Conservation (phyloP, 2,329 filamentous ascomycete species). For the Corynespora cassiicola region DNA sequence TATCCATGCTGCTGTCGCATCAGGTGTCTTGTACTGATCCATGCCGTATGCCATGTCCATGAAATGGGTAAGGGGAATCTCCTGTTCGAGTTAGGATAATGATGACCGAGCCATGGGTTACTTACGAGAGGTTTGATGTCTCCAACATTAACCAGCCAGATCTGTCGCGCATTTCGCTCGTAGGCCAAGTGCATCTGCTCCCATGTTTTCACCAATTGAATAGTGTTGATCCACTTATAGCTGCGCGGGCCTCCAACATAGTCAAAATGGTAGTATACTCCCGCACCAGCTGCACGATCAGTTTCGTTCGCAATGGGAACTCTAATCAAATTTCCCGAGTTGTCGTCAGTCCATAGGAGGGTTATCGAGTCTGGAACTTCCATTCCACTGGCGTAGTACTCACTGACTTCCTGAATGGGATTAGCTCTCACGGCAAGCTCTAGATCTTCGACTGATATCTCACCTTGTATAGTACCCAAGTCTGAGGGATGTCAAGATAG, state of each 20-base stretch:
- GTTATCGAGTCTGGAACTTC: constrained; percentile 7
- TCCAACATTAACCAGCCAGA: constrained; percentile 14
- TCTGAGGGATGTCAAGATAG: too few relatives aligned
- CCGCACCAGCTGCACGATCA: constrained; percentile 2
- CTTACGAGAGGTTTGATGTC: constrained; percentile 13
- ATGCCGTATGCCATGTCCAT: constrained; percentile 12
- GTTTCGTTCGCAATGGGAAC: constrained; percentile 10
- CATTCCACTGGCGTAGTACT: constrained; percentile 9
- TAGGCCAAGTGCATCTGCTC: constrained; percentile 6
- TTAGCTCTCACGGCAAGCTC: too few relatives aligned
- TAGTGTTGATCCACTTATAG: constrained; percentile 15
- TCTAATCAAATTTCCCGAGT: constrained; percentile 11
- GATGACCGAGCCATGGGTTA: too few relatives aligned
- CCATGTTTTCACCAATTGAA: constrained; percentile 6
- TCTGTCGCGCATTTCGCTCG: constrained; percentile 5
- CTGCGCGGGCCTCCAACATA: constrained; percentile 10
- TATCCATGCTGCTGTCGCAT: constrained; percentile 1
- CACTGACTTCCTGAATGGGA: constrained; percentile 4
- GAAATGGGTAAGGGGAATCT: constrained; percentile 10
- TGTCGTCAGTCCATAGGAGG: constrained; percentile 13
- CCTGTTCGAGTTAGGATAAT: too few relatives aligned
- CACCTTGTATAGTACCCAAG: too few relatives aligned
- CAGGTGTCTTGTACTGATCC: not conserved
- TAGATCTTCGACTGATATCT: too few relatives aligned
- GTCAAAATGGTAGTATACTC: constrained; percentile 15